phyloP scores from a whole-genome alignment of 1,139 yeast genomes.

The Sugiyamaella xylanicola region DNA sequence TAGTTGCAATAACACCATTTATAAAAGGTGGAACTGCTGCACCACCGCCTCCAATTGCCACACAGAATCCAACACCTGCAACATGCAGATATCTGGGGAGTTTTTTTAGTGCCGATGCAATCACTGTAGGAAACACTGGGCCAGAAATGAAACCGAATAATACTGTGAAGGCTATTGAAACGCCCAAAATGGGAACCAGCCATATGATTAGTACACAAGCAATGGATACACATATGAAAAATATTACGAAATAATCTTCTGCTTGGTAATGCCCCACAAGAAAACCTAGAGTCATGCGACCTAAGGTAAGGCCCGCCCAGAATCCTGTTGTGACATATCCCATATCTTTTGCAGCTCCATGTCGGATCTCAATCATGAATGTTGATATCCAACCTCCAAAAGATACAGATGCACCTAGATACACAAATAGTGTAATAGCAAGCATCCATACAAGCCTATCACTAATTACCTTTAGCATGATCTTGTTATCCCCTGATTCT shows the following conservation, averaged over 20 bases:
- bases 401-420: constrained; percentile 69
- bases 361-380: constrained; percentile 57
- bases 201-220: constrained; percentile 31
- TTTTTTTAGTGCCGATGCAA: constrained; percentile 60
- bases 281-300: constrained; percentile 52
- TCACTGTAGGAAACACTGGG: constrained; percentile 76
- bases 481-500: background rate
- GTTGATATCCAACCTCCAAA: constrained; percentile 75
- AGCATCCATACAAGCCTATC: constrained; percentile 61
- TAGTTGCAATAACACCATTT: constrained; percentile 35
- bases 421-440: constrained; percentile 58
- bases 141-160: constrained; percentile 69
- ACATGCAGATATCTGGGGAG: constrained; percentile 64
- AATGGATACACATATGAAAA: constrained; percentile 29
- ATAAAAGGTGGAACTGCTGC: constrained; percentile 52
- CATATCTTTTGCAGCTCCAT: constrained; percentile 48
- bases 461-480: constrained; percentile 44
- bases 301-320: constrained; percentile 70
- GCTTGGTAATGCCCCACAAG: constrained; percentile 33
- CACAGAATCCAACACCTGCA: constrained; percentile 69
- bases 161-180: constrained; percentile 47
- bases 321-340: constrained; percentile 72
- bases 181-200: constrained; percentile 31
- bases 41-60: constrained; percentile 79
- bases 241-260: constrained; percentile 30